A percentile compares a stretch with the other conserved stretches of the same genome.
phyloP scores from a whole-genome alignment of 164 flowering plant genomes.

The Aristolochia fimbriata region DNA sequence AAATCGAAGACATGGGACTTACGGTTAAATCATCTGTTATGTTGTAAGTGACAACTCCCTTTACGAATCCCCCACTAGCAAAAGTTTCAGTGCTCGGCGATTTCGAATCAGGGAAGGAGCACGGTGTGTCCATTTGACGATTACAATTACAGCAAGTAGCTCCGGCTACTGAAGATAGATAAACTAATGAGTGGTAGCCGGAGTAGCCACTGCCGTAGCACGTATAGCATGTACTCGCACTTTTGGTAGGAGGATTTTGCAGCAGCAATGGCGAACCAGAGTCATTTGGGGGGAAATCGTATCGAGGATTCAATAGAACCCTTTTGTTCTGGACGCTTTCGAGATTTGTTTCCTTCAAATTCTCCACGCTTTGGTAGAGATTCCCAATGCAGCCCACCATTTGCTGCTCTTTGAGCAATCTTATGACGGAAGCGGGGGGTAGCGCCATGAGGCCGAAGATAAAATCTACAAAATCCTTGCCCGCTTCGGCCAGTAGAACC shows the following conservation, averaged over 20 bases:
- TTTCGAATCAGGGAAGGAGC: not conserved
- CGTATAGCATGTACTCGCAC: not conserved
- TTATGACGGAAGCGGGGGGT: not conserved
- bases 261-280: not conserved
- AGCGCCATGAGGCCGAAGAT: slow-evolving; percentile 42
- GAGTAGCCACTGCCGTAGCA: no score
- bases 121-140: not conserved
- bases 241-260: not conserved
- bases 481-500: slow-evolving; percentile 42
- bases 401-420: slow-evolving; percentile 45
- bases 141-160: not conserved
- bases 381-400: slow-evolving; percentile 31
- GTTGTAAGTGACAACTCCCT: slow-evolving; percentile 32
- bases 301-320: not conserved
- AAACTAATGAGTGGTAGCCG: no score
- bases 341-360: not conserved
- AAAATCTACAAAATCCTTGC: slow-evolving; percentile 50
- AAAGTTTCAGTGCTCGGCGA: no score
- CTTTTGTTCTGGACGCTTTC: not conserved
- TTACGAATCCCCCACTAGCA: slow-evolving; percentile 21
- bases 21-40: slow-evolving; percentile 37
- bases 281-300: not conserved
- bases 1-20: slow-evolving; percentile 32
- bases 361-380: not conserved
- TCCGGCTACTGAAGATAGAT: not conserved